Percentiles rank a stretch among this genome's conserved stretches.
Conservation (phyloP, 495 filamentous ascomycete genomes). For the Penicillium antarcticum region DNA sequence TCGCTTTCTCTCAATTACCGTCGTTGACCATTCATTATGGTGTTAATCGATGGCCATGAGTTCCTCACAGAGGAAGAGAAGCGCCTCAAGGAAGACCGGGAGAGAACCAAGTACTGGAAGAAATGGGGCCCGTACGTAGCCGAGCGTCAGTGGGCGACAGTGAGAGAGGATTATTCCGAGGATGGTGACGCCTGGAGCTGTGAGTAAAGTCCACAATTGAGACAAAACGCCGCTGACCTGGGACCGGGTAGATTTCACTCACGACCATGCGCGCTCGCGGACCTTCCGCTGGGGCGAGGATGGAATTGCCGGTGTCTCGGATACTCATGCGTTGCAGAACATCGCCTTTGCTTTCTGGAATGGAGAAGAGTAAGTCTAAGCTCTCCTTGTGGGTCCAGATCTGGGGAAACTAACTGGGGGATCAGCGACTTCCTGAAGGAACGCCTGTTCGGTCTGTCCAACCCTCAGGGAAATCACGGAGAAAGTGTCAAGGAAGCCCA, state of each 20-base stretch:
- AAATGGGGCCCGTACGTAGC: constrained; percentile 65
- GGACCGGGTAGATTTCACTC: constrained; percentile 70
- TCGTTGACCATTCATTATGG: constrained; percentile 54
- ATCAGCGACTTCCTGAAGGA: constrained; percentile 86
- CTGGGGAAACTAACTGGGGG: background rate
- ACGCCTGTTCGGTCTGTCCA: constrained; percentile 87
- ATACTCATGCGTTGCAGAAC: constrained; percentile 85
- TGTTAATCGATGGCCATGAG: constrained; percentile 79
- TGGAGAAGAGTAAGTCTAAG: constrained; percentile 73
- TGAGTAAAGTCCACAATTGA: constrained; percentile 43
- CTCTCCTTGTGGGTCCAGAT: background rate
- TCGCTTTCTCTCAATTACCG: background rate
- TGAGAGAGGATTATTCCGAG: constrained; percentile 85
- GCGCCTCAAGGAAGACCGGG: constrained; percentile 78
- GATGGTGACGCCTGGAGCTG: constrained; percentile 96
- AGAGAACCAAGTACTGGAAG: constrained; percentile 51
- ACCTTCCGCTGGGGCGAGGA: constrained; percentile 95
- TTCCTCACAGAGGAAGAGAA: constrained; percentile 85
- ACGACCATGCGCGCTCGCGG: constrained; percentile 84
- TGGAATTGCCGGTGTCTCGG: constrained; percentile 92
- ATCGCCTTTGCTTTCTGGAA: constrained; percentile 98
- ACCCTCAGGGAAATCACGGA: constrained; percentile 94
- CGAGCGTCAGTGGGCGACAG: constrained; percentile 87
- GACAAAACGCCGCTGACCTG: background rate
- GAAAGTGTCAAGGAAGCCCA: constrained; percentile 95